Conservation (phyloP, 1,284 basidiomycete species). For the Naganishia liquefaciens region DNA sequence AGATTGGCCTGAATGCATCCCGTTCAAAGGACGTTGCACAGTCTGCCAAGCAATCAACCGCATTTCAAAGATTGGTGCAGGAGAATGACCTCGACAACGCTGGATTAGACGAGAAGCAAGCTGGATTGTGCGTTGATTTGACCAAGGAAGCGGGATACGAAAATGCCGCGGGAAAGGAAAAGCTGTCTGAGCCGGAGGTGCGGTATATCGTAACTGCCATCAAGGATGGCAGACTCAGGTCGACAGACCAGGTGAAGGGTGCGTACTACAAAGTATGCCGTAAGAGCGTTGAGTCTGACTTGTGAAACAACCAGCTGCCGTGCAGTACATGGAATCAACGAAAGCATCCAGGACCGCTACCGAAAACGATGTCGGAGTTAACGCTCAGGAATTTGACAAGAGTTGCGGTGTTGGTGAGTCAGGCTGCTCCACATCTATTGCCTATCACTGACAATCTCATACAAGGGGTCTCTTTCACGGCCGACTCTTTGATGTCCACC, state of each 20-base stretch:
- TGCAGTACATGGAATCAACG: conserved; percentile 71
- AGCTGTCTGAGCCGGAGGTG: conserved; percentile 64
- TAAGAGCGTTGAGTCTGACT: background rate
- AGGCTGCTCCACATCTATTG: background rate
- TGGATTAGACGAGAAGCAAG: conserved; percentile 75
- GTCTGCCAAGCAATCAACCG: conserved; percentile 69
- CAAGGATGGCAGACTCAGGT: conserved; percentile 70
- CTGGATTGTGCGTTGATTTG: conserved; percentile 69
- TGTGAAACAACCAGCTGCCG: conserved; percentile 59
- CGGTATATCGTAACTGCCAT: conserved; percentile 71
- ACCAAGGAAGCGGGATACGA: conserved; percentile 52
- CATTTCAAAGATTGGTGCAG: conserved; percentile 72
- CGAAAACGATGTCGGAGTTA: conserved; percentile 49
- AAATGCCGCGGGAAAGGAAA: conserved; percentile 59
- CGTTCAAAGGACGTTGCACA: conserved; percentile 83
- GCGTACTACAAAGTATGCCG: conserved; percentile 40
- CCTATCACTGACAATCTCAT: conserved; percentile 1
- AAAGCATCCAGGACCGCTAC: conserved; percentile 55
- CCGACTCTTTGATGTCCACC: conserved; percentile 66
- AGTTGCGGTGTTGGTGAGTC: conserved; percentile 84
- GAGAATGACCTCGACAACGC: conserved; percentile 59
- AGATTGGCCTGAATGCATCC: conserved; percentile 73
- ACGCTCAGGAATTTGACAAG: conserved; percentile 74
- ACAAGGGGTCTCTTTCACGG: conserved; percentile 75
- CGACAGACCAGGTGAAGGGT: conserved; percentile 85